Conservation (phyloP, 1,284 basidiomycete species). For the Fomes fomentarius region DNA sequence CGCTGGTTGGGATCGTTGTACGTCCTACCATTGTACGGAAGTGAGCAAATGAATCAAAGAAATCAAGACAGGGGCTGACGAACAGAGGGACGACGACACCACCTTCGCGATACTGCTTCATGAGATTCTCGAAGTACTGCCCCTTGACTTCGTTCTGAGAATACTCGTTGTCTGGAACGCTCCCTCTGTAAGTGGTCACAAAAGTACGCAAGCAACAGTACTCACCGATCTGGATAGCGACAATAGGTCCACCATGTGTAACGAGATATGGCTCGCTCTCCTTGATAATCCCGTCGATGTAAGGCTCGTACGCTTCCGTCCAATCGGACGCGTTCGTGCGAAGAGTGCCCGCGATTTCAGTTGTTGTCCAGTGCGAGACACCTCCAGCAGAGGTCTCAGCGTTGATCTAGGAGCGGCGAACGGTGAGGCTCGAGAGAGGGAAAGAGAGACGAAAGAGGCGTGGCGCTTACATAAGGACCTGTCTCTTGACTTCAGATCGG, state of each 20-base stretch:
- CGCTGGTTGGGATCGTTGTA: constrained; percentile 70
- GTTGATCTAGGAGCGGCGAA: constrained; percentile 60
- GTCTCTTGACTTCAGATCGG: not conserved
- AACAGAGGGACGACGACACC: constrained; percentile 66
- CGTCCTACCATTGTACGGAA: constrained; percentile 38
- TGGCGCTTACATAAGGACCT: constrained; percentile 26
- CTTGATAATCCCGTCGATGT: constrained; percentile 65
- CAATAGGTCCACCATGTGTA: constrained; percentile 71
- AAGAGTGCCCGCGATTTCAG: constrained; percentile 64
- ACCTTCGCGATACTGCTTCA: constrained; percentile 55
- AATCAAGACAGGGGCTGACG: not conserved
- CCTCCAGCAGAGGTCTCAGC: constrained; percentile 84
- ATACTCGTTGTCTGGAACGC: constrained; percentile 73
- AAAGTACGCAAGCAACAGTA: constrained; percentile 34
- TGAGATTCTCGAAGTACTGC: constrained; percentile 69
- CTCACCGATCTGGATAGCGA: constrained; percentile 44
- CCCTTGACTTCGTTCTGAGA: constrained; percentile 50
- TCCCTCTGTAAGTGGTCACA: too few species aligned
- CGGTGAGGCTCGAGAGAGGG: constrained; percentile 31
- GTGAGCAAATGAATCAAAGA: too few species aligned
- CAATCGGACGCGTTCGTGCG: constrained; percentile 76
- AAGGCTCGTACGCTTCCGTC: constrained; percentile 69
- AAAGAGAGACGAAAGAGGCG: not conserved
- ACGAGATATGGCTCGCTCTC: constrained; percentile 71
- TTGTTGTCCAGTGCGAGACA: constrained; percentile 78